Evolutionary conservation across 2,329 filamentous ascomycete genomes (phyloP).

Genomic region (Aspergillus arachidicola): DNA sequence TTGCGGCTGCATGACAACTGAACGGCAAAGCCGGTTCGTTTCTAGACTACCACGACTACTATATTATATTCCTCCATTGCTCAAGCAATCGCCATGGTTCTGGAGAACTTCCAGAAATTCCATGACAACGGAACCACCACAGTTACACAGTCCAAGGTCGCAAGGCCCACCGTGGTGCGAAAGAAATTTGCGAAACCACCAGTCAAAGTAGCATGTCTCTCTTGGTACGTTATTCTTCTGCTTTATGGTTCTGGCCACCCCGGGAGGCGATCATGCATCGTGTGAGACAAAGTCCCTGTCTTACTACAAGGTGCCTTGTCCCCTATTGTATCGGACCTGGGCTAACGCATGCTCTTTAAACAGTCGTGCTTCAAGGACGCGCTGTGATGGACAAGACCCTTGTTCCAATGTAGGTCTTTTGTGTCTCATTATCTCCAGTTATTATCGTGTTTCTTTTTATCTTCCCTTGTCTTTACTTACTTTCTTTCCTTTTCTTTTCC

Average conservation of each 20-base stretch:
- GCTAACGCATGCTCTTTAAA: slow-evolving; percentile 10
- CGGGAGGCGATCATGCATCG: neutral
- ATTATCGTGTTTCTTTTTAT: neutral
- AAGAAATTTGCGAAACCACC: slow-evolving; percentile 50
- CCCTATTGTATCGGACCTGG: slow-evolving; percentile 7
- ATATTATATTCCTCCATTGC: slow-evolving; percentile 1
- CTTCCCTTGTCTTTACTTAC: neutral
- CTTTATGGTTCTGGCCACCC: neutral
- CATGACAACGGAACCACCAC: slow-evolving; percentile 18
- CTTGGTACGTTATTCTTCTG: slow-evolving; percentile 37
- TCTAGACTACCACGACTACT: neutral
- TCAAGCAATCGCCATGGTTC: slow-evolving; percentile 24
- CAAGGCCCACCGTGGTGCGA: slow-evolving; percentile 36
- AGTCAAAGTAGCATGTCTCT: slow-evolving; percentile 48
- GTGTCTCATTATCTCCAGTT: neutral
- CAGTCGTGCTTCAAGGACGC: slow-evolving; percentile 47
- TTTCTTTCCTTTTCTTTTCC: neutral
- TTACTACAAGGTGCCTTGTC: slow-evolving; percentile 9
- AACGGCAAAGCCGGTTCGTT: neutral
- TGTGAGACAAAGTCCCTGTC: slow-evolving; percentile 6
- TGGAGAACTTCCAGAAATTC: slow-evolving; percentile 20
- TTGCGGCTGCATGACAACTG: slow-evolving; percentile 14
- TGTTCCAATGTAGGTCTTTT: slow-evolving; percentile 44
- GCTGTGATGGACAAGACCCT: slow-evolving; percentile 48
- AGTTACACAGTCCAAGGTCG: slow-evolving; percentile 28